Base-by-base conservation (phyloP, 2,329 filamentous ascomycete genomes). In the Trichoderma cornu-damae region DNA sequence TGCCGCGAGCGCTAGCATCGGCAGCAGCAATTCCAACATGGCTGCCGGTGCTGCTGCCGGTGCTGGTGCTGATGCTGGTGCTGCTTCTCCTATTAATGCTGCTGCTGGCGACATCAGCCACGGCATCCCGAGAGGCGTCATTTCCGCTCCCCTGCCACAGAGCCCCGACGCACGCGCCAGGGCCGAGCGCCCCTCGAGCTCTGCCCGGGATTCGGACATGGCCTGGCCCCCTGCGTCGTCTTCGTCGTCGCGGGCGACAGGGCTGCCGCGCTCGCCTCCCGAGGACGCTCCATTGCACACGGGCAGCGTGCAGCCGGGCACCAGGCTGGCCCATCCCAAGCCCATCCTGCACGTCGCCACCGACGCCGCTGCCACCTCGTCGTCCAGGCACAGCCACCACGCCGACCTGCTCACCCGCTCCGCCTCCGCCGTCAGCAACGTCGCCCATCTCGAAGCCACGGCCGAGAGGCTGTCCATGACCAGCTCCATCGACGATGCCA, bases 401-500 rank as follows among this genome's bases (percentile, higher is more conserved):
- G 84, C 86, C 53, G 85, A 88, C 66, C 73, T 82, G 48, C 82
- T 82, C 67, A 77, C 78, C 50, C 77, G 84, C 57, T 81, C 85
- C 58, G 83, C 81, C 24, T 82, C 82, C 30, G 85, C 83, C 67
- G 73, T 80, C 16, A 79, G 79, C 68, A 90, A 87, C 73, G 85
- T 92, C 61, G 84, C 86, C 62, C 82, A 85, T 49, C 81, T 92
- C 61, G 88, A 93, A 71, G 85, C 87, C 62, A 86, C 84, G 9
- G 88, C 88, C 48, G 88, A 91, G 71, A 81, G 84, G 62, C 77
- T 92, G 70, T 89, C 86, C 64, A 81, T 82, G 75, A 86, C 84
- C 57, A 88, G 85, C 61, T 89, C 88, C 61, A 88, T 91, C 66
- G 87, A 88, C 65, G 83, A 88, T 74, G 87, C 89, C 64, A 92